Base-by-base conservation (phyloP, 768 basidiomycete species). In the Cantharellus anzutake region DNA sequence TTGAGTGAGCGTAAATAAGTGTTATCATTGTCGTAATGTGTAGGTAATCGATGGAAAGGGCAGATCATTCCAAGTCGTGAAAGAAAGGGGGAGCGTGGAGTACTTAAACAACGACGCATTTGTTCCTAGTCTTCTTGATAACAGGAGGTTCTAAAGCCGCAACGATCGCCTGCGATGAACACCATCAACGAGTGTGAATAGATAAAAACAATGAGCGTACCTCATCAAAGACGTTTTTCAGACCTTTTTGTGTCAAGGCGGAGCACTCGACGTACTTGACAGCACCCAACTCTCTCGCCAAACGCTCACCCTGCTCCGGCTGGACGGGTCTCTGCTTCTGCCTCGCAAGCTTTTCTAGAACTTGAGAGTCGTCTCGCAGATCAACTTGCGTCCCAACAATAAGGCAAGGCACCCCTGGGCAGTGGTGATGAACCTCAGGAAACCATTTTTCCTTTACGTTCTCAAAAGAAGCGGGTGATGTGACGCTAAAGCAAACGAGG, bases 401-500 rank as follows among this genome's bases (percentile, higher is more conserved):
- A 68, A 99, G 82, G 79, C 94, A 97, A 65, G 94, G 93, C 60
- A 97, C 94, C 56, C 96, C 94, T 14, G 96, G 96, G 78, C 96
- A 99, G 69, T 99, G 96, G 70, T 98, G 96, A 70, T 93, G 93
- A 59, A 99, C 94, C 75, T 99, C 96, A 3, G 96, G 96, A 80
- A 98, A 96, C 96, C 96, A 99, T 72, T 99, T 99, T 75, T 99
- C 96, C 80, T 96, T 98, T 68, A 99, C 94, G 84, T 99, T 98
- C 73, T 99, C 96, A 69, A 97, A 99, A 55, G 91, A 94, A 38
- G 96, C 94, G 2, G 94, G 96, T 5, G 88, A 92, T 48, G 94
- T 97, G 66, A 99, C 96, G 68, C 89, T 93, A 78, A 98, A 99
- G 74, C 96, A 99, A 65, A 99, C 94, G 60, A 99, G 78, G 80